These are phyloP conservation scores for Globisporangium lucens DNA, from an alignment of 352 stramenopile genomes.

Conservation along the genomic window DNA sequence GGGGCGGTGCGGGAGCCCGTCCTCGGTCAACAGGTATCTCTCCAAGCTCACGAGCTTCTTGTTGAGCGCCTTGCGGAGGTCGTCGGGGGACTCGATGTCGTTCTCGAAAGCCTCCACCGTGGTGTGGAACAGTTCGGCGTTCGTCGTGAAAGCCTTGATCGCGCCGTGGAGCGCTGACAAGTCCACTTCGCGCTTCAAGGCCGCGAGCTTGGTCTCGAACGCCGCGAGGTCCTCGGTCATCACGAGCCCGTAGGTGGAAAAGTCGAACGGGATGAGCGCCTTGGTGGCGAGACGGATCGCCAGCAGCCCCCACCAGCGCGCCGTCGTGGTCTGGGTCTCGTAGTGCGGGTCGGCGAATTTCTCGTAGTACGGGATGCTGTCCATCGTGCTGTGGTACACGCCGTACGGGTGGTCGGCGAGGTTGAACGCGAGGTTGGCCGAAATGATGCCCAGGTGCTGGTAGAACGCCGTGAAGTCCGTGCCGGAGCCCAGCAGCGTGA, in stretches of 20 bases:
- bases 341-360: conserved; percentile 55
- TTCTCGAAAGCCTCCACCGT: conserved; percentile 3
- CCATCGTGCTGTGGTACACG: conserved; percentile 85
- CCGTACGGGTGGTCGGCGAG: conserved; percentile 41
- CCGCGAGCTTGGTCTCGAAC: conserved; percentile 24
- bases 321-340: conserved; percentile 40
- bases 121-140: conserved; percentile 31
- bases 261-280: conserved; percentile 64
- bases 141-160: conserved; percentile 39
- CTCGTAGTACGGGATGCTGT: conserved; percentile 73
- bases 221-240: conserved; percentile 47
- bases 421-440: conserved; percentile 59
- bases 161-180: conserved; percentile 32
- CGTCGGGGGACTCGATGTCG: neutral
- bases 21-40: conserved; percentile 33
- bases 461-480: conserved; percentile 78
- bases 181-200: conserved; percentile 26
- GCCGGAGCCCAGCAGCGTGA: conserved; percentile 48
- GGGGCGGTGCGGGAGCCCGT: conserved; percentile 39
- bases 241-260: conserved; percentile 51
- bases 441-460: conserved; percentile 79
- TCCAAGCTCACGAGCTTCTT: conserved; percentile 49
- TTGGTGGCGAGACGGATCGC: conserved; percentile 53
- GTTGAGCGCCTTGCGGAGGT: conserved; percentile 36
- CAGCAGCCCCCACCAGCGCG: conserved; percentile 63